Percentiles rank a stretch among this genome's conserved stretches.
These are phyloP conservation scores for Coemansia sp. DNA, from an alignment of 192 early-diverging fungal genomes.

Conservation along the genomic window DNA sequence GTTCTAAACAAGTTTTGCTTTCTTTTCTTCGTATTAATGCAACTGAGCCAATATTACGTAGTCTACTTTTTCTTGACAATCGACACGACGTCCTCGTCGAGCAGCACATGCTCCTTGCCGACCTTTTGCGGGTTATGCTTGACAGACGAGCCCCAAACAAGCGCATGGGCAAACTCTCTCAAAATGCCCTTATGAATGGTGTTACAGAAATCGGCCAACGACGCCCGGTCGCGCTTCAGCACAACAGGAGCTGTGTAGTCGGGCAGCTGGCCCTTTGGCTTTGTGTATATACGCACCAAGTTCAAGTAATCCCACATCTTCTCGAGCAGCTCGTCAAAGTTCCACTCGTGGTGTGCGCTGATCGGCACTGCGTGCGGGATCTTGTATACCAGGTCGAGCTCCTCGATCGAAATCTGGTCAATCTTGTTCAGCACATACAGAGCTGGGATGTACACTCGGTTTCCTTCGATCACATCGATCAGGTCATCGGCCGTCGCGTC, in stretches of 20 bases:
- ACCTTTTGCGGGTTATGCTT: slow-evolving; percentile 99
- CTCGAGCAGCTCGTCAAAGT: slow-evolving; percentile 96
- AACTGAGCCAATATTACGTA: no score
- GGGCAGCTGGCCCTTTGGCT: slow-evolving; percentile 93
- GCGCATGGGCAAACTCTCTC: slow-evolving; percentile 86
- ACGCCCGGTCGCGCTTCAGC: slow-evolving; percentile 63
- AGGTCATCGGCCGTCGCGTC: slow-evolving; percentile 93
- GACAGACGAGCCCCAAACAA: slow-evolving; percentile 94
- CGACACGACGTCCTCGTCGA: slow-evolving; percentile 97
- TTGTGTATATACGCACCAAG: slow-evolving; percentile 82
- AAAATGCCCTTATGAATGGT: slow-evolving; percentile 93
- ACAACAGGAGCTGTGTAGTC: slow-evolving; percentile 95
- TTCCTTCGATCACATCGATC: slow-evolving; percentile 96
- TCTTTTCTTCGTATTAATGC: no score
- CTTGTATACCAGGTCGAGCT: slow-evolving; percentile 94
- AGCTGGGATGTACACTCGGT: slow-evolving; percentile 91
- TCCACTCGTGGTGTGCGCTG: slow-evolving; percentile 82
- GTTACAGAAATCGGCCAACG: slow-evolving; percentile 94
- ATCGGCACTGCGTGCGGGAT: slow-evolving; percentile 92
- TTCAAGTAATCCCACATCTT: slow-evolving; percentile 77
- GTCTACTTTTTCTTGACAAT: slow-evolving; percentile 65
- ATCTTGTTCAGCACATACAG: slow-evolving; percentile 99
- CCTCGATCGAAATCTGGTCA: slow-evolving; percentile 94
- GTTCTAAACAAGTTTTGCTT: neutral
- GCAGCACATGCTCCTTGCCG: slow-evolving; percentile 85